A percentile compares a stretch with the other conserved stretches of the same genome.
Conservation (phyloP, 257 asterid genomes). For the Jacaranda mimosifolia region DNA sequence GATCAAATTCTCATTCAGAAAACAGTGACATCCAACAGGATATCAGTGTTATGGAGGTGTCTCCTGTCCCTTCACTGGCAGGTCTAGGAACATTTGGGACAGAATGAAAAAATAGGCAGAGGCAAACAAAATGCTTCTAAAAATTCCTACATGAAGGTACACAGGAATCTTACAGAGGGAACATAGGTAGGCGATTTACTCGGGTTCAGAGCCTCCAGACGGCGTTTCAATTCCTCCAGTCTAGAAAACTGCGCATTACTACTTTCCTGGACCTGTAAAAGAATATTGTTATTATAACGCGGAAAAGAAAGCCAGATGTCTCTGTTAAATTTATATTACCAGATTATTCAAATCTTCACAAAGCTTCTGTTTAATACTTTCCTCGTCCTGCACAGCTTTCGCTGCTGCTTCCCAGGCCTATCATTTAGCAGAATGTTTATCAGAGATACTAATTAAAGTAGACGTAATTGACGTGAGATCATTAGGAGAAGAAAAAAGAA, state of each 20-base stretch:
- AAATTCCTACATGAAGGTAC: slow-evolving; percentile 30
- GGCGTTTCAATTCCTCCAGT: slow-evolving; percentile 91
- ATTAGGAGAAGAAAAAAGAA: slow-evolving; percentile 11
- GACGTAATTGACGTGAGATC: slow-evolving; percentile 4
- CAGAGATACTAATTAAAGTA: slow-evolving; percentile 32
- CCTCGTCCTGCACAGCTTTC: slow-evolving; percentile 79
- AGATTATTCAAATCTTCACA: slow-evolving; percentile 78
- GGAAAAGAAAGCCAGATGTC: slow-evolving; percentile 26
- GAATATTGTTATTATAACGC: slow-evolving; percentile 12
- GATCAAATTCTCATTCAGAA: slow-evolving; percentile 12
- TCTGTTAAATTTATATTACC: slow-evolving; percentile 44
- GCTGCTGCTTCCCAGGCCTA: slow-evolving; percentile 91
- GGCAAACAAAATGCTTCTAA: slow-evolving; percentile 8
- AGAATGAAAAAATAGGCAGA: slow-evolving; percentile 14
- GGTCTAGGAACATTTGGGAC: slow-evolving; percentile 23
- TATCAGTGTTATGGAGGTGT: slow-evolving; percentile 2
- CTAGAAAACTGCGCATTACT: slow-evolving; percentile 76
- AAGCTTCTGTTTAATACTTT: slow-evolving; percentile 75
- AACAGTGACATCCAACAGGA: slow-evolving; percentile 14
- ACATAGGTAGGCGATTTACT: slow-evolving; percentile 61
- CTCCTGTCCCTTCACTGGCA: slow-evolving; percentile 17
- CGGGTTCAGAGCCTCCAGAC: slow-evolving; percentile 89
- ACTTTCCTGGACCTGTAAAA: slow-evolving; percentile 84
- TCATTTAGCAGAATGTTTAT: slow-evolving; percentile 33
- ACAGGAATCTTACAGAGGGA: slow-evolving; percentile 57